Evolutionary conservation across 129 eudicot genomes (phyloP), one percentile per base, ranked within the genome.

Genomic region (Flaveria brownii): DNA sequence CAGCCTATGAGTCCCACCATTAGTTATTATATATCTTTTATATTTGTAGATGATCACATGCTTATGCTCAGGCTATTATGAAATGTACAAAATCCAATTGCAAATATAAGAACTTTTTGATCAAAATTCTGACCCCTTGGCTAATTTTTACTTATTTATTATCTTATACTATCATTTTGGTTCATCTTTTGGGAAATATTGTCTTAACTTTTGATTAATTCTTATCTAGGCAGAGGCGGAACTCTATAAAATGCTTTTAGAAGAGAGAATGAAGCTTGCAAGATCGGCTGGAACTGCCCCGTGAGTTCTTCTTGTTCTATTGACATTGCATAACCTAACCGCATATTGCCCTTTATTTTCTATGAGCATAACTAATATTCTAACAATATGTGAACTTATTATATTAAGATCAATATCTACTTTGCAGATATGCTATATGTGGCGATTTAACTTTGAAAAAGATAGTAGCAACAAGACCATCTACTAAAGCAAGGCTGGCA

Each of bases 231-330:
- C 79, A 6, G 98, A 93, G 90, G 83, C 64, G 50, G 82, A 86
- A 80, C 88, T 93, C 49, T 93, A 88, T 78, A 88, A 86, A 77
- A 42, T 84, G 85, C 95, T 93, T 78, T 23, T 90, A 65, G 94
- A 85, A 78, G 95, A 93, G 82, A 85, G 98, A 84, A 86, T 80
- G 85, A 90, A 86, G 72, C 96, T 93, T 60, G 98, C 98, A 51
- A 90, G 86, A 85, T 82, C 87, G 12, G 83, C 78, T 75, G 90
- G 96, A 93, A 93, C 96, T 77, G 98, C 98, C 79, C 98, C 98
- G 98, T 90, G 78, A 77, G 98, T 83, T 78, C 52, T 71, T 72
- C 14, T 3, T 77, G 33, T 75, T 36, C 25, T 60, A 69, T 54
- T 28, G 59, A 23, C 73, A 50, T 6, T 66, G 59, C 49, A 42